Evolutionary conservation across 495 filamentous ascomycete genomes (phyloP).

Genomic region (Pseudotulostoma volvatum): DNA sequence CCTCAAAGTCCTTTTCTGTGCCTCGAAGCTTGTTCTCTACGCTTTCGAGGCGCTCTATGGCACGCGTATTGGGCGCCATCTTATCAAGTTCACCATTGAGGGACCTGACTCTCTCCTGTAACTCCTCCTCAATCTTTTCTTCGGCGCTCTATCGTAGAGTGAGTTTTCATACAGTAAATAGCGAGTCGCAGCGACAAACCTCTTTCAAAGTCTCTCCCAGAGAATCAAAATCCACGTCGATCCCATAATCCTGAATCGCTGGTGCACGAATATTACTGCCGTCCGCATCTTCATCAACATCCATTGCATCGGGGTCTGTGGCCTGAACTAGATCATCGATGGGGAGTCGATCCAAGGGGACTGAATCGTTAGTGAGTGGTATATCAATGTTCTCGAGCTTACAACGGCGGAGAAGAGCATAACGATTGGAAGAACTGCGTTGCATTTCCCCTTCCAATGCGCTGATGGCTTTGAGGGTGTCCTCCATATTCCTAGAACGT

Average conservation of each 20-base stretch:
- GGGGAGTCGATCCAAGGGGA: slow-evolving; percentile 62
- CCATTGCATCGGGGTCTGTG: slow-evolving; percentile 63
- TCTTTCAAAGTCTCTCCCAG: slow-evolving; percentile 75
- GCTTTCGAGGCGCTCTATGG: slow-evolving; percentile 76
- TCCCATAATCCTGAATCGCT: slow-evolving; percentile 72
- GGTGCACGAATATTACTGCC: slow-evolving; percentile 21
- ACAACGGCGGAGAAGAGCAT: slow-evolving; percentile 70
- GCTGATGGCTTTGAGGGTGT: slow-evolving; percentile 57
- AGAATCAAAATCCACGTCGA: slow-evolving; percentile 75
- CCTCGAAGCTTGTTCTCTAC: slow-evolving; percentile 69
- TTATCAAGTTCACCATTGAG: slow-evolving; percentile 72
- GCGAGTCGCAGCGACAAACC: slow-evolving; percentile 29
- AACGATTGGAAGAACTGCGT: slow-evolving; percentile 64
- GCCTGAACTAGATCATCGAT: slow-evolving; percentile 67
- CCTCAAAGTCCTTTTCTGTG: slow-evolving; percentile 80
- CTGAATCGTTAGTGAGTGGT: slow-evolving; percentile 60
- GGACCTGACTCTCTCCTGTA: slow-evolving; percentile 59
- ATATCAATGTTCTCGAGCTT: slow-evolving; percentile 86
- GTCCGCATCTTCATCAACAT: slow-evolving; percentile 53
- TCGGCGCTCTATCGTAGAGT: slow-evolving; percentile 39
- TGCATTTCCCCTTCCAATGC: slow-evolving; percentile 69
- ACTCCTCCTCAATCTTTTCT: slow-evolving; percentile 55
- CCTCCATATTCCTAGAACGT: slow-evolving; percentile 65
- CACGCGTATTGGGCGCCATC: slow-evolving; percentile 89
- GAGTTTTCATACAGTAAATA: slow-evolving; percentile 6